These are phyloP conservation scores for Alternaria alternata DNA, from an alignment of 2,329 filamentous ascomycete species.

Conservation along the genomic window DNA sequence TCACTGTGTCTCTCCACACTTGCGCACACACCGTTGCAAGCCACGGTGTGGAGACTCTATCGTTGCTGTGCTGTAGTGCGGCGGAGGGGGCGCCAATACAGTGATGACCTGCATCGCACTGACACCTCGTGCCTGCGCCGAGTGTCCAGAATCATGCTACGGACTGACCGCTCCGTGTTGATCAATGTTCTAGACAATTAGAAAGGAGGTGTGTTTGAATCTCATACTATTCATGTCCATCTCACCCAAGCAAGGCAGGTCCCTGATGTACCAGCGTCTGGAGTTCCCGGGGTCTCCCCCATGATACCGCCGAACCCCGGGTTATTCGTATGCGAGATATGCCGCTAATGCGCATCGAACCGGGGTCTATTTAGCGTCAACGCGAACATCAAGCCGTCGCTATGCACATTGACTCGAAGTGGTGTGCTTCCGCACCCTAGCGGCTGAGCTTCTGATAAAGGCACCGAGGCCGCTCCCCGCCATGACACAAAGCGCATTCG, in stretches of 20 bases:
- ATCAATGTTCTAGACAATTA: not conserved
- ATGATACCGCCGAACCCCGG: conserved; percentile 16
- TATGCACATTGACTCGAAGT: conserved; percentile 10
- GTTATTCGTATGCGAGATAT: conserved; percentile 26
- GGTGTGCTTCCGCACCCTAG: conserved; percentile 11
- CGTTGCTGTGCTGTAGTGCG: not conserved
- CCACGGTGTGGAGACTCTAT: conserved; percentile 7
- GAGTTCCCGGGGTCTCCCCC: conserved; percentile 8
- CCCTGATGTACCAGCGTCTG: conserved; percentile 6
- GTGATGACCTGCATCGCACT: conserved; percentile 6
- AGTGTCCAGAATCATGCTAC: not conserved
- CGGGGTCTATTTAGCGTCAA: conserved; percentile 9
- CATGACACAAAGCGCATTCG: conserved; percentile 11
- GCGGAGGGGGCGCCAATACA: conserved; percentile 1
- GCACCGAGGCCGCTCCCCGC: conserved; percentile 12
- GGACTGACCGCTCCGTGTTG: conserved; percentile 4
- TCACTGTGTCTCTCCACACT: not conserved
- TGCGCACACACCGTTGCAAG: conserved; percentile 7
- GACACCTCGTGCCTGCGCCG: conserved; percentile 10
- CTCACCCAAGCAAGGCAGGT: conserved; percentile 2
- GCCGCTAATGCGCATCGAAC: conserved; percentile 6
- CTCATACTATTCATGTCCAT: conserved; percentile 1
- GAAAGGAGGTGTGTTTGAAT: conserved; percentile 2
- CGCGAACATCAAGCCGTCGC: conserved; percentile 18
- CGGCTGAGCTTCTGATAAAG: conserved; percentile 18